Evolutionary conservation across 495 filamentous ascomycete genomes (phyloP), one percentile per base, ranked within the genome.

Genomic region (Podospora conica): DNA sequence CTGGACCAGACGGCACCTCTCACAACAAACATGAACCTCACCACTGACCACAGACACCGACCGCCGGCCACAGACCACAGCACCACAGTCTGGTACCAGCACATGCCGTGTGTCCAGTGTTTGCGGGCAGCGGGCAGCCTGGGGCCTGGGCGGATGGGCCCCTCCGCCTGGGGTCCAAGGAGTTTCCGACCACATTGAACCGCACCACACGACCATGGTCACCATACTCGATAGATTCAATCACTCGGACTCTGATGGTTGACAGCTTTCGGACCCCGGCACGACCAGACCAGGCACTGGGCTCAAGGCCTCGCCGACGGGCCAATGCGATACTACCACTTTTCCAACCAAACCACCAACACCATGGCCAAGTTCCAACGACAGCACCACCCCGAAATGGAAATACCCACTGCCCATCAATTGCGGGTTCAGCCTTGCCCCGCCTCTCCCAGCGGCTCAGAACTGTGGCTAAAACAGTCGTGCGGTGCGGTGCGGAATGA

Each of bases 391-490:
- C 29, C 9, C 29, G 9, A 12, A 31, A 31, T 31, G 12, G 33
- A 18, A 15, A 40, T 40, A 7, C 33, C 33, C 33, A 40, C 33
- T 40, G 33, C 12, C 33, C 33, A 40, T 40, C 33, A 40, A 40
- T 40, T 40, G 33, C 33, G 1, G 33, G 33, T 15, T 48, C 23
- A 57, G 18, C 53, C 33, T 40, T 48, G 22, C 25, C 18, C 18
- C 55, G 29, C 24, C 28, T 60, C 20, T 53, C 31, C 22, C 33
- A 53, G 40, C 61, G 53, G 22, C 66, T 31, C 48, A 25, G 58
- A 62, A 31, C 21, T 55, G 40, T 69, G 69, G 71, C 25, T 70
- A 73, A 69, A 73, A 67, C 64, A 73, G 65, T 68, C 53, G 66
- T 67, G 66, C 61, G 71, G n/a, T n/a, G n/a, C n/a, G n/a, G n/a